A percentile compares a stretch with the other conserved stretches of the same genome.
These are phyloP conservation scores for Miamiensis avidus DNA, from an alignment of 169 alveolate genomes.

Conservation along the genomic window DNA sequence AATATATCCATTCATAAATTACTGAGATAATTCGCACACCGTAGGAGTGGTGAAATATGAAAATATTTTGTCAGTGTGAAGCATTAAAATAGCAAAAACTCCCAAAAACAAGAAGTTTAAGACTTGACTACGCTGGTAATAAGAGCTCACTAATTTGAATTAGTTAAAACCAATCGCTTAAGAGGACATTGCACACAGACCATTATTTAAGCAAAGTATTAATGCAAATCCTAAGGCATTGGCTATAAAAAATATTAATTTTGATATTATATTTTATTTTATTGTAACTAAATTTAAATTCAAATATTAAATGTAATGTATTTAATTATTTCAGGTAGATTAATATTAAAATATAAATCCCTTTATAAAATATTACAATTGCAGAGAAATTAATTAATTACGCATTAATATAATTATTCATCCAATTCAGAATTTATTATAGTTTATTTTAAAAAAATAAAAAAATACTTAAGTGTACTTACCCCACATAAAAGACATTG, in stretches of 20 bases:
- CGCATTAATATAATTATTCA: no score
- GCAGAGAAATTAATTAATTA: no score
- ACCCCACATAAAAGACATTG: neutral
- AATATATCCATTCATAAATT: neutral
- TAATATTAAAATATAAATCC: no score
- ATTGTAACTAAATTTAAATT: no score
- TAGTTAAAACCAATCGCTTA: neutral
- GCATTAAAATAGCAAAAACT: neutral
- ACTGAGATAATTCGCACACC: neutral
- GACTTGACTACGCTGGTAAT: neutral
- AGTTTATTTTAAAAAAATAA: no score
- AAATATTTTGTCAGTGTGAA: neutral
- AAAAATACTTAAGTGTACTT: neutral
- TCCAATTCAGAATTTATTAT: no score
- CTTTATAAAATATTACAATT: no score
- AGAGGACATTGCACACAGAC: neutral
- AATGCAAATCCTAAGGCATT: neutral
- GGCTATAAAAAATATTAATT: neutral
- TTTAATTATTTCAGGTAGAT: no score
- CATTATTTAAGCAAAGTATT: neutral
- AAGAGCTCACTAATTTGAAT: neutral
- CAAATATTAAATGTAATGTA: no score
- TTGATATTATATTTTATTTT: no score
- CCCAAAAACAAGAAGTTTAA: neutral
- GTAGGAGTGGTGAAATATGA: neutral